A percentile compares a stretch with the other conserved stretches of the same genome.
Conservation (phyloP, 2,329 filamentous ascomycete species). For the Aspergillus sp. region DNA sequence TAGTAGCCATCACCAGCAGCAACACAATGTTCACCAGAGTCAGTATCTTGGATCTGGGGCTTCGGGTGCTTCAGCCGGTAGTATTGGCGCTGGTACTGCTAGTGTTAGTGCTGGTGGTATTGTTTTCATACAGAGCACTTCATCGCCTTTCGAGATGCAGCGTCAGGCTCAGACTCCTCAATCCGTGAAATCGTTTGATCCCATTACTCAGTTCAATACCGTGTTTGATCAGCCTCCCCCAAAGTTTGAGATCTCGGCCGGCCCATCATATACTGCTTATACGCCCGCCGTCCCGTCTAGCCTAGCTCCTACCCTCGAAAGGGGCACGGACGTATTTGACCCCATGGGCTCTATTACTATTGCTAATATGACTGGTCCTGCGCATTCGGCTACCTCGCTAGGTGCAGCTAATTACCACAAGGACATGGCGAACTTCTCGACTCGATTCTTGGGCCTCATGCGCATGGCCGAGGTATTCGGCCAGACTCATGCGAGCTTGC, state of each 20-base stretch:
- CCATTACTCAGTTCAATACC: not conserved
- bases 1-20: slow-evolving; percentile 4
- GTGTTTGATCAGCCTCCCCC: slow-evolving; percentile 19
- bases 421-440: slow-evolving; percentile 10
- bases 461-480: slow-evolving; percentile 17
- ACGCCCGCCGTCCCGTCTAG: not conserved
- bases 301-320: not conserved
- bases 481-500: slow-evolving; percentile 16
- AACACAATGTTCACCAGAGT: not conserved
- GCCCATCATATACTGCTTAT: not conserved
- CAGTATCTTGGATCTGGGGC: not conserved
- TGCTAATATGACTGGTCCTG: not conserved
- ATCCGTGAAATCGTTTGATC: not conserved
- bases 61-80: not conserved
- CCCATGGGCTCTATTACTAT: not conserved
- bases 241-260: slow-evolving; percentile 6
- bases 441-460: slow-evolving; percentile 18
- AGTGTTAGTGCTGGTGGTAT: not conserved
- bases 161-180: slow-evolving; percentile 3
- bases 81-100: not conserved
- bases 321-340: not conserved
- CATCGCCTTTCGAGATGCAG: slow-evolving; percentile 5
- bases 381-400: not conserved
- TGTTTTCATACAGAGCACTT: not conserved
- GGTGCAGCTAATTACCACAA: not conserved